These are phyloP conservation scores for Candida arabinofermentans DNA, from an alignment of 805 yeast species.

Conservation along the genomic window DNA sequence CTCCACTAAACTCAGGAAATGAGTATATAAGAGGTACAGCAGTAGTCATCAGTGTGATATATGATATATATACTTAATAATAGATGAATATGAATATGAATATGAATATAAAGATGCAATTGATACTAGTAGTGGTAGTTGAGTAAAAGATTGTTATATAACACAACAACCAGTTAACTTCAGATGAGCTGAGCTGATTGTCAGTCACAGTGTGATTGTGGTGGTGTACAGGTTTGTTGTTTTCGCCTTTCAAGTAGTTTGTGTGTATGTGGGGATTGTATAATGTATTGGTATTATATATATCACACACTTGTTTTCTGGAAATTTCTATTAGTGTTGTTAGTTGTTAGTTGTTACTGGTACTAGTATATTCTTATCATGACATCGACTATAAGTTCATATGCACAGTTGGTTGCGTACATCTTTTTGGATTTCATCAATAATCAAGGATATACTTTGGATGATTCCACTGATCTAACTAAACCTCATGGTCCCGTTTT, in stretches of 20 bases:
- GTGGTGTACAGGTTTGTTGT: too few species aligned
- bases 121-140: too few species aligned
- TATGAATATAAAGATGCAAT: too few species aligned
- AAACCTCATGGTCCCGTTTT: slow-evolving; percentile 1
- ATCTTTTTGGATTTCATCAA: slow-evolving; percentile 6
- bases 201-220: too few species aligned
- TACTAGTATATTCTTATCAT: neutral
- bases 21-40: slow-evolving; percentile 92
- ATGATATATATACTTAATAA: neutral
- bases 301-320: too few species aligned
- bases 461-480: slow-evolving; percentile 1
- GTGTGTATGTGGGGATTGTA: neutral
- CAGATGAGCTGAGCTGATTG: too few species aligned
- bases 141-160: too few species aligned
- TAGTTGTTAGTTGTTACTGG: neutral
- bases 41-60: slow-evolving; percentile 61
- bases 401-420: slow-evolving; percentile 7
- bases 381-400: neutral
- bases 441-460: slow-evolving; percentile 3
- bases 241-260: too few species aligned
- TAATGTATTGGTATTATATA: neutral
- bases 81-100: neutral
- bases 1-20: slow-evolving; percentile 83
- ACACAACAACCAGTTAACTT: too few species aligned
- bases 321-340: neutral